Base-by-base conservation (phyloP, 495 filamentous ascomycete genomes). In the Penicillium turbatum region DNA sequence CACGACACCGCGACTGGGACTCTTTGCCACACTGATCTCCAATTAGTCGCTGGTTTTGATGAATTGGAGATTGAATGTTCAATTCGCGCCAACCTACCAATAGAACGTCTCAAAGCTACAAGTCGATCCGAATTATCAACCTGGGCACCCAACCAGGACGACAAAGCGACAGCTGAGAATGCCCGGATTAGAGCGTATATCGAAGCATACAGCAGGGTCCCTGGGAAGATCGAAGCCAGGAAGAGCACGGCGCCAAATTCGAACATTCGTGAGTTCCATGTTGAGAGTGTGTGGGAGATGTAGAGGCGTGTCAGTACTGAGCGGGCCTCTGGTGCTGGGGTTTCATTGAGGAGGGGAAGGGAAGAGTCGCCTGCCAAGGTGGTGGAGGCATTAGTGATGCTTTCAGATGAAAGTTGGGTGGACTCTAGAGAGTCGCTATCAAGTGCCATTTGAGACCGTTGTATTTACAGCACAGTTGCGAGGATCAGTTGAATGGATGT, bases 231-330 rank as follows among this genome's bases (percentile, higher is more conserved):
- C 2, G 73, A 56, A 1, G 85, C 84, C 16, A 86, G 75, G 65
- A 82, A 87, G 11, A 85, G 68, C 7, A 85, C 80, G 1, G 81
- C 80, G 13, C 73, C 83, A 48, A 85, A 84, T 59, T 88, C 85
- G 66, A 87, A 89, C 43, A 80, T 68, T 38, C 86, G 77, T 2
- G 84, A 82, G 57, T 88, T 89, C 85, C 84, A 89, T 46, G 85
- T 80, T 6, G 84, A 87, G 2, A 88, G 73, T 50, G 79, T 76
- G 62, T 88, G 85, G 0, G 84, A 83, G 9, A 47, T 15, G 13
- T 42, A 42, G 6, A 42, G 39, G 12, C 64, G 61, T 15, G 47
- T 45, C 38, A 70, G 48, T 9, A 72, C 62, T 9, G 61, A 26
- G 9, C 38, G 58, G 11, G 37, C 38, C 34, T 36, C 54, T 32